phyloP scores from a whole-genome alignment of 192 early-diverging fungal species.

The Mortierella alpina region DNA sequence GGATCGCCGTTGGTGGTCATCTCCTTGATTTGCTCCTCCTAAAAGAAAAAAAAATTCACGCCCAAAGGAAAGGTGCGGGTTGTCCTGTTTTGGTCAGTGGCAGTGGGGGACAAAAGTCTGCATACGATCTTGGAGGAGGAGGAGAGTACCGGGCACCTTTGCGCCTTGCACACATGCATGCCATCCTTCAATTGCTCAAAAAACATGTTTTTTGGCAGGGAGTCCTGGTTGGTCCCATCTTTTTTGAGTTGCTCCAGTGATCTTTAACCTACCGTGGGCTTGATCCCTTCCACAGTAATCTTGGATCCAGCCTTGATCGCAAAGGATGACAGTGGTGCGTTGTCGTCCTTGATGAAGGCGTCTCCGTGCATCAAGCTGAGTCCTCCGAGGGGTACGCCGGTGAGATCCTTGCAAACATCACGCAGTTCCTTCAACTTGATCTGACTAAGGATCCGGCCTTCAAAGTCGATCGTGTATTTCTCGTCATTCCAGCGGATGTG shows the following conservation, averaged over 20 bases:
- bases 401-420: conserved; percentile 75
- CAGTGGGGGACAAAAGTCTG: not conserved
- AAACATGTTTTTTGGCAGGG: too few relatives aligned
- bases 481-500: conserved; percentile 38
- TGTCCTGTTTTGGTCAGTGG: too few relatives aligned
- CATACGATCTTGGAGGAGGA: not conserved
- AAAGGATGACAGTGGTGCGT: conserved; percentile 72
- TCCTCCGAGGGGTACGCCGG: conserved; percentile 79
- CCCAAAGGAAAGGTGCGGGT: too few relatives aligned
- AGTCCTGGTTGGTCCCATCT: too few relatives aligned
- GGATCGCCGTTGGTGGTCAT: conserved; percentile 61
- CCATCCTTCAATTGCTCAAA: too few relatives aligned
- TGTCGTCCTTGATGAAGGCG: conserved; percentile 82
- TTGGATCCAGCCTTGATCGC: conserved; percentile 80
- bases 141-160: too few relatives aligned
- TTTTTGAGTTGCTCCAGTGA: not conserved
- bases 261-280: conserved; percentile 61
- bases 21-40: conserved; percentile 54
- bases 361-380: conserved; percentile 81
- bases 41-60: conserved; percentile 3
- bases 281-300: conserved; percentile 78
- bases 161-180: too few relatives aligned
- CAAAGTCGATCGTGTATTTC: conserved; percentile 51
- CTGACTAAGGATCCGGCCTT: conserved; percentile 53
- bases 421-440: conserved; percentile 81